Base-by-base conservation (phyloP, 495 filamentous ascomycete genomes). In the Lophiotrema nucula region DNA sequence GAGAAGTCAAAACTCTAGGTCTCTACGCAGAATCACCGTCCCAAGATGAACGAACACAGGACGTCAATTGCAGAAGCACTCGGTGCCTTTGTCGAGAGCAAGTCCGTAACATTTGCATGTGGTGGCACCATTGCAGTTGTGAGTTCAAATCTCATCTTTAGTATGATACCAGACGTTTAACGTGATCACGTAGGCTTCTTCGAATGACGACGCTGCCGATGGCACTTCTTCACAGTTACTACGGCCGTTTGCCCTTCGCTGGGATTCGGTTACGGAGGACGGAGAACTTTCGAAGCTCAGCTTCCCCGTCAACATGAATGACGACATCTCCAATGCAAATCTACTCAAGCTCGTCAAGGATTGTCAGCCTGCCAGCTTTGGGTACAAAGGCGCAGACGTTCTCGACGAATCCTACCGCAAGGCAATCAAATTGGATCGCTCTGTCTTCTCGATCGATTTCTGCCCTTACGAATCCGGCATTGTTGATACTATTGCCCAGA, bases 391-490 rank as follows among this genome's bases (percentile, higher is more conserved):
- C 5, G 52, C 77, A 51, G 73, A 81, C 43, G 71, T 82, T 3
- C 56, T 76, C 18, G 77, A 83, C 55, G 75, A 76, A 24, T 61
- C 53, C 0, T 80, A 81, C 54, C 77, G 81, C 31, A 77, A 75
- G 25, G 82, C 79, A 0, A 67, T 67, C 4, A 79, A 81, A 65
- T 52, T 85, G 11, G 78, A 80, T 16, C 53, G 54, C 0, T 33
- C 62, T 1, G 47, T 61, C 2, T 84, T 84, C 53, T 67, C 66
- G 0, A 76, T 71, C 2, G 76, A 64, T 57, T 81, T 86, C 64
- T 70, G 77, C 55, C 80, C 78, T 0, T 76, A 81, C 15, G 70
- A 78, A 13, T 67, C 72, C 27, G 79, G 80, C 0, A 81, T 84
- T 33, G 51, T 84, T 6, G 74, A 83, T 24, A 62, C 66, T 0